These are phyloP conservation scores for Osmozyma mogii DNA, from an alignment of 805 yeast genomes.

Conservation along the genomic window DNA sequence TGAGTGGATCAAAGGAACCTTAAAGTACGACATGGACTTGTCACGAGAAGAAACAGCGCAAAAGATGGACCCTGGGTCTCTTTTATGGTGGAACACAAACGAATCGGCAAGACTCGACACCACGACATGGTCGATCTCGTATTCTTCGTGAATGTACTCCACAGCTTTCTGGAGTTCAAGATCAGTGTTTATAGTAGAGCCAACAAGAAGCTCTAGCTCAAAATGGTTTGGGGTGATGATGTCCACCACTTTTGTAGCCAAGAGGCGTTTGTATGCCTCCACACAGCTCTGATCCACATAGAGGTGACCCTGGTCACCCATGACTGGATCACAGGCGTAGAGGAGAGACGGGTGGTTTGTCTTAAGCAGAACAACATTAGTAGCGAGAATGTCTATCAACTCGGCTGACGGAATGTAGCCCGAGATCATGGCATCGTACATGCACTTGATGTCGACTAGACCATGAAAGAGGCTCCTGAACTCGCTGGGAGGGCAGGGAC, in stretches of 20 bases:
- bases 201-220: slow-evolving; percentile 13
- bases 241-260: slow-evolving; percentile 7
- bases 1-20: slow-evolving; percentile 58
- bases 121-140: slow-evolving; percentile 8
- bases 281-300: slow-evolving; percentile 12
- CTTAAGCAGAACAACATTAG: slow-evolving; percentile 6
- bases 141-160: slow-evolving; percentile 5
- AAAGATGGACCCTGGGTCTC: slow-evolving; percentile 13
- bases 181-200: slow-evolving; percentile 4
- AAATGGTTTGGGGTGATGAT: slow-evolving; percentile 14
- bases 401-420: slow-evolving; percentile 12
- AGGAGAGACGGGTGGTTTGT: slow-evolving; percentile 10
- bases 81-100: slow-evolving; percentile 7
- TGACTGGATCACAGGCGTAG: slow-evolving; percentile 13
- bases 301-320: slow-evolving; percentile 15
- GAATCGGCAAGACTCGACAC: slow-evolving; percentile 23
- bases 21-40: slow-evolving; percentile 14
- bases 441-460: slow-evolving; percentile 7
- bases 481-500: slow-evolving; percentile 5
- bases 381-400: slow-evolving; percentile 7
- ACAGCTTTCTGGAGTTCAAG: slow-evolving; percentile 8
- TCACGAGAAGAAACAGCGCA: slow-evolving; percentile 19
- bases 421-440: slow-evolving; percentile 12
- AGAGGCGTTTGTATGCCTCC: slow-evolving; percentile 7
- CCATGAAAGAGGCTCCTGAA: slow-evolving; percentile 9